Evolutionary conservation across 1,284 basidiomycete species (phyloP).

Genomic region (Trametes polyzona): DNA sequence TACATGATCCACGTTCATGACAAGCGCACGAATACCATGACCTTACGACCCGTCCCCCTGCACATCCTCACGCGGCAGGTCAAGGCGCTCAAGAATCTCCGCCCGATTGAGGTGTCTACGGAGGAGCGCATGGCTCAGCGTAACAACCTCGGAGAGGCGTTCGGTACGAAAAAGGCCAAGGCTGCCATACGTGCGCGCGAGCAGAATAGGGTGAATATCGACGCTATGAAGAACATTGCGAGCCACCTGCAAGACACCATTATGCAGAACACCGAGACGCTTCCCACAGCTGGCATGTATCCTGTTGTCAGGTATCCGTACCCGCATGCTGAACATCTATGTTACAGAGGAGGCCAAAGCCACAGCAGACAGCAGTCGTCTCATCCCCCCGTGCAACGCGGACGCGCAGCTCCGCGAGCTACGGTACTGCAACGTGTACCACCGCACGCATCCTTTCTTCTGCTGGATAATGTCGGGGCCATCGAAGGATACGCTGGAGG

Average conservation of each 20-base stretch:
- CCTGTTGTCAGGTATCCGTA: not conserved
- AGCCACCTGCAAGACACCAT: constrained; percentile 83
- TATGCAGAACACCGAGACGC: constrained; percentile 64
- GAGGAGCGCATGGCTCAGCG: constrained; percentile 66
- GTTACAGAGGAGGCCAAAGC: constrained; percentile 66
- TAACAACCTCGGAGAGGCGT: constrained; percentile 85
- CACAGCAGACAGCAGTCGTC: constrained; percentile 61
- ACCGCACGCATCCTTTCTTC: too few relatives aligned
- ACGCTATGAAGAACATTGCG: constrained; percentile 82
- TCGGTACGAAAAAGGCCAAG: constrained; percentile 93
- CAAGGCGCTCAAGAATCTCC: constrained; percentile 79
- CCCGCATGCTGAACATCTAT: not conserved
- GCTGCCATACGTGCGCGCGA: constrained; percentile 82
- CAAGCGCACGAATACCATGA: constrained; percentile 70
- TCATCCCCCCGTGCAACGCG: constrained; percentile 75
- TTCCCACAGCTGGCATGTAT: constrained; percentile 67
- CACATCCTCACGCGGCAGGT: constrained; percentile 80
- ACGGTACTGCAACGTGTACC: too few relatives aligned
- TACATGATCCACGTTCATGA: constrained; percentile 75
- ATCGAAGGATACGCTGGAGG: too few relatives aligned
- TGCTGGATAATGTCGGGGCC: too few relatives aligned
- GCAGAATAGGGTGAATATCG: constrained; percentile 85
- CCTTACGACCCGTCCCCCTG: constrained; percentile 70
- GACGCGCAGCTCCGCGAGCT: too few relatives aligned
- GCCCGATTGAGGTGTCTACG: constrained; percentile 52